Evolutionary conservation across 192 early-diverging fungal genomes (phyloP).

Genomic region (Backusella morwellensis): DNA sequence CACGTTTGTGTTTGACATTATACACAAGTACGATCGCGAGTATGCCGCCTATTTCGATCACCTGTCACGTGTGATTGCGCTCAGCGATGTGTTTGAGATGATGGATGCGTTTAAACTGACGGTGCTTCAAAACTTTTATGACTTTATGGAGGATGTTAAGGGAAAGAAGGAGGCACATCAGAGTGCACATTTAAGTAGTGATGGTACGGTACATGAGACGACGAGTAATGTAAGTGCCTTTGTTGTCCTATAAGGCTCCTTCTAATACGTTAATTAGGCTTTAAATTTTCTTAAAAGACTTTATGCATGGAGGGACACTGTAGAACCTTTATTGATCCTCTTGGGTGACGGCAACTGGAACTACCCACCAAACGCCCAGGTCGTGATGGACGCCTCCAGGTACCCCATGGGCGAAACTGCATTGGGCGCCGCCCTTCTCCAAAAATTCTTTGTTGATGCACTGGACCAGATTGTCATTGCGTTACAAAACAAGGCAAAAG

Average conservation of each 20-base stretch:
- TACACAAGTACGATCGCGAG: slow-evolving; percentile 42
- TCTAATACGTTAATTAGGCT: slow-evolving; percentile 35
- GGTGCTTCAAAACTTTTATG: slow-evolving; percentile 57
- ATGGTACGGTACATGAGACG: slow-evolving; percentile 84
- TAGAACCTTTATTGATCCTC: slow-evolving; percentile 50
- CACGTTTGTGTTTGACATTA: slow-evolving; percentile 68
- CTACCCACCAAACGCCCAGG: slow-evolving; percentile 14
- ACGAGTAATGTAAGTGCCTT: slow-evolving; percentile 66
- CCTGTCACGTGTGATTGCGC: slow-evolving; percentile 35
- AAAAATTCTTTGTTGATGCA: slow-evolving; percentile 44
- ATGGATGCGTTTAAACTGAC: slow-evolving; percentile 42
- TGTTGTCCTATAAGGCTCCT: not conserved
- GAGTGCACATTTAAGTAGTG: slow-evolving; percentile 54
- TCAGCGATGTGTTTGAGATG: slow-evolving; percentile 22
- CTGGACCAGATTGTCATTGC: slow-evolving; percentile 55
- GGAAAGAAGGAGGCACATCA: slow-evolving; percentile 46
- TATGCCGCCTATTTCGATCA: slow-evolving; percentile 42
- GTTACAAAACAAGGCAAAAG: slow-evolving; percentile 68
- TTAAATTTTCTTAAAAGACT: slow-evolving; percentile 63
- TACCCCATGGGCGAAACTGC: not conserved
- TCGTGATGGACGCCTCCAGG: not conserved
- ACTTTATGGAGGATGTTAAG: slow-evolving; percentile 71
- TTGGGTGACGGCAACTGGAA: slow-evolving; percentile 62
- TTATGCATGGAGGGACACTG: slow-evolving; percentile 49
- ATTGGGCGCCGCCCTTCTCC: slow-evolving; percentile 19